Evolutionary conservation across 768 basidiomycete genomes (phyloP).

Genomic region (Suillus variegatus): DNA sequence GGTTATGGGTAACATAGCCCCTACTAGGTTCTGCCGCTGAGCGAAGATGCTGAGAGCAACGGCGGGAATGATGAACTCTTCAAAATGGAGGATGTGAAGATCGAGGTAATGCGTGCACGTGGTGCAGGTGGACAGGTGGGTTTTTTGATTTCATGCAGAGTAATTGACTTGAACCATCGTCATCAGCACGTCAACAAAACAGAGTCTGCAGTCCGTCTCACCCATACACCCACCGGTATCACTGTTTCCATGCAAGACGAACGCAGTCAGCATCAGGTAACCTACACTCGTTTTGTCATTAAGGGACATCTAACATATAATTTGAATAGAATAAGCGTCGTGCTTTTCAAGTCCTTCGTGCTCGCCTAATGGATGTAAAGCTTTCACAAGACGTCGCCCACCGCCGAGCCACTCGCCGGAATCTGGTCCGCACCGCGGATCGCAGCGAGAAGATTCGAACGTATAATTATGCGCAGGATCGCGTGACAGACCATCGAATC

Average conservation of each 20-base stretch:
- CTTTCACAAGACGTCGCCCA: slow-evolving; percentile 68
- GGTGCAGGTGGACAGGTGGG: slow-evolving; percentile 94
- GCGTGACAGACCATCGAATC: slow-evolving; percentile 91
- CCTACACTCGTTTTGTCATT: not conserved
- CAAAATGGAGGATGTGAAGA: slow-evolving; percentile 80
- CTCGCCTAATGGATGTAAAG: slow-evolving; percentile 82
- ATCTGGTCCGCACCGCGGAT: slow-evolving; percentile 79
- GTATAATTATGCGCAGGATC: slow-evolving; percentile 93
- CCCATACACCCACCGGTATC: slow-evolving; percentile 90
- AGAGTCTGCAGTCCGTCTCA: slow-evolving; percentile 94
- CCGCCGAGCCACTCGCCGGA: slow-evolving; percentile 67
- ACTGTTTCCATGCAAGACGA: slow-evolving; percentile 99
- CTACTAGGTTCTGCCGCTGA: slow-evolving; percentile 80
- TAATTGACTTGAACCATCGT: slow-evolving; percentile 1
- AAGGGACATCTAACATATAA: not conserved
- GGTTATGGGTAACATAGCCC: not conserved
- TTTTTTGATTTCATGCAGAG: not conserved
- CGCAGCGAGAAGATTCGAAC: slow-evolving; percentile 95
- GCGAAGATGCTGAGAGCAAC: slow-evolving; percentile 60
- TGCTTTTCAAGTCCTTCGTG: slow-evolving; percentile 87
- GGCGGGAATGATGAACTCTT: slow-evolving; percentile 62
- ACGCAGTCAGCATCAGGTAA: slow-evolving; percentile 90
- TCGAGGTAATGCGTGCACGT: slow-evolving; percentile 95
- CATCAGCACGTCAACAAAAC: slow-evolving; percentile 95
- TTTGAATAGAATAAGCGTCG: slow-evolving; percentile 78